Conservation (phyloP, 306 rosid genomes). For the Vigna unguiculata region DNA sequence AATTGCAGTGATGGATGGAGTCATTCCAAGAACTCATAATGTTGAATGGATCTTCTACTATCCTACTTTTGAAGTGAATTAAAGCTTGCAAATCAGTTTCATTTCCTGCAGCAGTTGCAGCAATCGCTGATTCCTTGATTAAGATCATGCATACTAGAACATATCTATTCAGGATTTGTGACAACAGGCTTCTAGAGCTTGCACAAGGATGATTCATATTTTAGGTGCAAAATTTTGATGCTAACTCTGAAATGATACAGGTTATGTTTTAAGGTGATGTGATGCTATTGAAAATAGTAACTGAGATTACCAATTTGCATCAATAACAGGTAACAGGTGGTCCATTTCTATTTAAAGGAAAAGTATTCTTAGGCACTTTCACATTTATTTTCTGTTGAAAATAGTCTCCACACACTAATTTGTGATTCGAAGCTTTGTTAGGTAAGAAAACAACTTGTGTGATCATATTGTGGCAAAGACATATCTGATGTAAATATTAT, state of each 20-base stretch:
- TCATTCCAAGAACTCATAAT: constrained; percentile 57
- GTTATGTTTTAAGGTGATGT: not conserved
- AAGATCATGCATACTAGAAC: constrained; percentile 34
- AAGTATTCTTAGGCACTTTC: not conserved
- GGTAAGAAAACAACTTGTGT: constrained; percentile 11
- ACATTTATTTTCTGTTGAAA: not conserved
- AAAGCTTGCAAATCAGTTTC: constrained; percentile 49
- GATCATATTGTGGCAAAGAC: not conserved
- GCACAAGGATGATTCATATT: constrained; percentile 26
- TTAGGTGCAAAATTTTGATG: constrained; percentile 12
- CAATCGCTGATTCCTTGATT: not conserved
- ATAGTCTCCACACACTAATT: not conserved
- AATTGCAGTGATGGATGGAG: constrained; percentile 50
- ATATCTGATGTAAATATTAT: not conserved
- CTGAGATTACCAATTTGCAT: not conserved
- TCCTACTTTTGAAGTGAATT: constrained; percentile 46
- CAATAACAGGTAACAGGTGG: not conserved
- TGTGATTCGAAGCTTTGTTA: constrained; percentile 1
- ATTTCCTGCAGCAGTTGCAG: not conserved
- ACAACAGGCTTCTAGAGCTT: not conserved
- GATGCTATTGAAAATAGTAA: not conserved
- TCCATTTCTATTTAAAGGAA: not conserved
- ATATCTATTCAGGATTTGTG: constrained; percentile 20
- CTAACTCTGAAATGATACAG: constrained; percentile 15
- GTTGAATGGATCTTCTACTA: constrained; percentile 46